phyloP scores from a whole-genome alignment of 1,284 basidiomycete species.

The Papiliotrema flavescens region DNA sequence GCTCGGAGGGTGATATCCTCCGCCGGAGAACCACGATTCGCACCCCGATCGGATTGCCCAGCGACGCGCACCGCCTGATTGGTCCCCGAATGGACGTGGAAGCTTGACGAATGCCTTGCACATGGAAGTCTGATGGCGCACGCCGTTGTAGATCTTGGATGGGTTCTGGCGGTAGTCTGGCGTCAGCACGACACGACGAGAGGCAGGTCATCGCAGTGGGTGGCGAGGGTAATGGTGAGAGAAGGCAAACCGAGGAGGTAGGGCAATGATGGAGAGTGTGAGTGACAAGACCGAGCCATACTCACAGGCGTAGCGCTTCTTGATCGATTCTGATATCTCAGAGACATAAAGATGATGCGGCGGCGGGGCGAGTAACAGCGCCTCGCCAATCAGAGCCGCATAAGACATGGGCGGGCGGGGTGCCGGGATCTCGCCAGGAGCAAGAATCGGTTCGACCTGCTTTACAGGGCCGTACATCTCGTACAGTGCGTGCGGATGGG shows the following conservation, averaged over 20 bases:
- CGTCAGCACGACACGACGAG: neutral
- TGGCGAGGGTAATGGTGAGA: neutral
- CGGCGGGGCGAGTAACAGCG: slow-evolving; percentile 34
- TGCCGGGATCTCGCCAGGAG: slow-evolving; percentile 38
- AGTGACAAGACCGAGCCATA: slow-evolving; percentile 3
- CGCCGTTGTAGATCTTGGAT: slow-evolving; percentile 50
- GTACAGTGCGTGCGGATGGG: neutral
- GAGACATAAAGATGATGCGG: slow-evolving; percentile 47
- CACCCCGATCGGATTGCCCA: slow-evolving; percentile 49
- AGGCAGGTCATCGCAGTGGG: neutral
- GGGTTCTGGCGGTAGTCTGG: slow-evolving; percentile 48
- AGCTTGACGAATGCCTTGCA: slow-evolving; percentile 49
- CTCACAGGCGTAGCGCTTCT: slow-evolving; percentile 44
- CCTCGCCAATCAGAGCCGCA: slow-evolving; percentile 47
- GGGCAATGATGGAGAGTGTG: neutral
- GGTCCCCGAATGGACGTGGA: slow-evolving; percentile 46
- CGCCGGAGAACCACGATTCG: slow-evolving; percentile 42
- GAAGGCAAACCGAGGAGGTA: no score
- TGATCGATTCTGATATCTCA: slow-evolving; percentile 47
- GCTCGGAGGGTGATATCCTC: slow-evolving; percentile 37
- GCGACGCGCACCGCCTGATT: slow-evolving; percentile 45
- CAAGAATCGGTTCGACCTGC: slow-evolving; percentile 41
- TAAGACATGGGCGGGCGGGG: slow-evolving; percentile 43
- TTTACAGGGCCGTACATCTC: slow-evolving; percentile 8
- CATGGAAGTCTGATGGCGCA: slow-evolving; percentile 49